These are phyloP conservation scores for Chrysanthemum seticuspe DNA, from an alignment of 129 eudicot genomes.

Conservation along the genomic window DNA sequence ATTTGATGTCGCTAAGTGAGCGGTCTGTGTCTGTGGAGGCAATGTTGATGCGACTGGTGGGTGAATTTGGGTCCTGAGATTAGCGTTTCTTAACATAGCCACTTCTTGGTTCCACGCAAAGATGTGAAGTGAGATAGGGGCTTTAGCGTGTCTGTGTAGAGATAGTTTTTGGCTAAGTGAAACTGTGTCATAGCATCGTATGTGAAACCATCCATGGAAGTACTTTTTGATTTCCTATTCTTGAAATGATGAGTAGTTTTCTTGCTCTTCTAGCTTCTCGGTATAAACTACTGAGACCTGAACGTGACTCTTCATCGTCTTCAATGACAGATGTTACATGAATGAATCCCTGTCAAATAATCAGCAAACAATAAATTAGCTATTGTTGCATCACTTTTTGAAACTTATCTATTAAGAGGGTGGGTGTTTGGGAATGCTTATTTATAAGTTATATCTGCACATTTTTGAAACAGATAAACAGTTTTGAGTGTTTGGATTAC, in stretches of 20 bases:
- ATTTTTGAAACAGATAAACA: too few relatives aligned
- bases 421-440: too few relatives aligned
- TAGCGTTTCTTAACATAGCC: slow-evolving; percentile 38
- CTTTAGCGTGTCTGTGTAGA: slow-evolving; percentile 69
- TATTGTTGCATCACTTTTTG: too few relatives aligned
- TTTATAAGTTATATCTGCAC: too few relatives aligned
- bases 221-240: slow-evolving; percentile 69
- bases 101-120: slow-evolving; percentile 60
- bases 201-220: slow-evolving; percentile 90
- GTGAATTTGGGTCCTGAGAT: slow-evolving; percentile 36
- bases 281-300: slow-evolving; percentile 64
- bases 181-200: slow-evolving; percentile 77
- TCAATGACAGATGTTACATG: slow-evolving; percentile 64
- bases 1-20: slow-evolving; percentile 34
- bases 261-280: slow-evolving; percentile 54
- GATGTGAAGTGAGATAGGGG: slow-evolving; percentile 59
- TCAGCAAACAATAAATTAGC: not conserved
- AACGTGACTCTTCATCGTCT: slow-evolving; percentile 51
- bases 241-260: slow-evolving; percentile 60
- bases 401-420: too few relatives aligned
- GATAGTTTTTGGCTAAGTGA: slow-evolving; percentile 89
- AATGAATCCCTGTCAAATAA: slow-evolving; percentile 66
- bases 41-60: slow-evolving; percentile 27
- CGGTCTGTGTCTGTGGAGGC: slow-evolving; percentile 35
- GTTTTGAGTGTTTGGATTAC: too few relatives aligned